Conservation (phyloP, 805 yeast genomes). For the Metschnikowia lunata region DNA sequence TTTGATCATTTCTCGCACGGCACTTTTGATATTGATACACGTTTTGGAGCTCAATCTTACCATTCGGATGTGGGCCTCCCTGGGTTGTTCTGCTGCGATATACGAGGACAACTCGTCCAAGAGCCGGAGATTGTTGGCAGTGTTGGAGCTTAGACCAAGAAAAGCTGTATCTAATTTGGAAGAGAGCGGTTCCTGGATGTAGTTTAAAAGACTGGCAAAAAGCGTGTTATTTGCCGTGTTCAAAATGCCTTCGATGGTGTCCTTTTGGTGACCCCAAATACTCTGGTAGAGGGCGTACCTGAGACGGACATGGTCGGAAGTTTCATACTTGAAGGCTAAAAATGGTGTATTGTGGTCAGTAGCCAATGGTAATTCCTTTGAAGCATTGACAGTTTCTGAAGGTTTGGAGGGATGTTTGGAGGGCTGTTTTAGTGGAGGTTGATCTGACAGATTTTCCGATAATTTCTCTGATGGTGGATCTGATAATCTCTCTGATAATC, state of each 20-base stretch:
- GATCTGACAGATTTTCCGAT: too few species aligned
- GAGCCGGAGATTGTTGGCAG: slow-evolving; percentile 37
- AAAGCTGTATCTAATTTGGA: slow-evolving; percentile 29
- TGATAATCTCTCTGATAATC: too few species aligned
- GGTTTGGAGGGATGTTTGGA: too few species aligned
- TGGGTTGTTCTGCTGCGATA: slow-evolving; percentile 10
- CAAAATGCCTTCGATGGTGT: slow-evolving; percentile 26
- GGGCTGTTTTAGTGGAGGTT: too few species aligned
- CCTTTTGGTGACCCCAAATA: slow-evolving; percentile 28
- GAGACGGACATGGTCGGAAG: slow-evolving; percentile 14
- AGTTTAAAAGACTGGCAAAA: slow-evolving; percentile 24
- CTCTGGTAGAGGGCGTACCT: slow-evolving; percentile 23
- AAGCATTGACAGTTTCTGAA: too few species aligned
- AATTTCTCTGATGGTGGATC: too few species aligned
- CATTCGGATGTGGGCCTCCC: slow-evolving; percentile 15
- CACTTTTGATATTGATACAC: slow-evolving; percentile 31
- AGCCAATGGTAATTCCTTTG: too few species aligned
- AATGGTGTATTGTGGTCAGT: background rate
- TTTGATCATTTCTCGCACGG: slow-evolving; percentile 30
- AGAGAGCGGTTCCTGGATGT: slow-evolving; percentile 16
- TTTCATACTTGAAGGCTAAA: background rate
- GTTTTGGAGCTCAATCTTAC: slow-evolving; percentile 29
- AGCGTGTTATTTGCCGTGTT: slow-evolving; percentile 30
- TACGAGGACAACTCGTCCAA: slow-evolving; percentile 30
- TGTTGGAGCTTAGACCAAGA: slow-evolving; percentile 36